A percentile compares a stretch with the other conserved stretches of the same genome.
Evolutionary conservation across 139 green algal species (phyloP).

Genomic region (Nannochloris sp.): DNA sequence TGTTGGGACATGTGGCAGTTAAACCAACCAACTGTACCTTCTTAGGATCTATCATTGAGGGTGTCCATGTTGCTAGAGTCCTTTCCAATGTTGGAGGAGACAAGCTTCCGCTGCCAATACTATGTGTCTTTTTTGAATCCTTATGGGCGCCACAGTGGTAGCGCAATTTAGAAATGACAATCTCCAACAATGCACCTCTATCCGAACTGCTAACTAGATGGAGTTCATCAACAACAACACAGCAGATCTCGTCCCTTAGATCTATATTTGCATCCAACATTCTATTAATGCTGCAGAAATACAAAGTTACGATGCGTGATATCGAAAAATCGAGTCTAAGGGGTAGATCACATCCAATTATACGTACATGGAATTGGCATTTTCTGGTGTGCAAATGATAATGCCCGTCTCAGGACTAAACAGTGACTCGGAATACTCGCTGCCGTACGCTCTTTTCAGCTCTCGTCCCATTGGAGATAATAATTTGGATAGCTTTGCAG

Average conservation of each 20-base stretch:
- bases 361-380: slow-evolving; percentile 12
- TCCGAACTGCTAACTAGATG: slow-evolving; percentile 37
- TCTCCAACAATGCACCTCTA: slow-evolving; percentile 81
- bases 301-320: not conserved
- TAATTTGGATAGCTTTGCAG: not conserved
- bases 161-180: slow-evolving; percentile 89
- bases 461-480: not conserved
- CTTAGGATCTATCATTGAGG: not conserved
- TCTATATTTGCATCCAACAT: slow-evolving; percentile 4
- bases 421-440: not conserved
- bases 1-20: slow-evolving; percentile 84
- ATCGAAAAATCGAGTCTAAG: no score
- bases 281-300: slow-evolving; percentile 19
- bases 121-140: not conserved
- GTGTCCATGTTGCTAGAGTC: not conserved
- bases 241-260: not conserved
- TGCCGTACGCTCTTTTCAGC: slow-evolving; percentile 12
- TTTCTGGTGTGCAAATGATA: slow-evolving; percentile 18
- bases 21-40: slow-evolving; percentile 85
- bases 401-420: slow-evolving; percentile 5
- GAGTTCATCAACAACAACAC: slow-evolving; percentile 19
- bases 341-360: no score
- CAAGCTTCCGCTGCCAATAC: no score
- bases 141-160: slow-evolving; percentile 26
- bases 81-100: no score